Base-by-base conservation (phyloP, 768 basidiomycete genomes). In the Leucogyrophana mollusca region DNA sequence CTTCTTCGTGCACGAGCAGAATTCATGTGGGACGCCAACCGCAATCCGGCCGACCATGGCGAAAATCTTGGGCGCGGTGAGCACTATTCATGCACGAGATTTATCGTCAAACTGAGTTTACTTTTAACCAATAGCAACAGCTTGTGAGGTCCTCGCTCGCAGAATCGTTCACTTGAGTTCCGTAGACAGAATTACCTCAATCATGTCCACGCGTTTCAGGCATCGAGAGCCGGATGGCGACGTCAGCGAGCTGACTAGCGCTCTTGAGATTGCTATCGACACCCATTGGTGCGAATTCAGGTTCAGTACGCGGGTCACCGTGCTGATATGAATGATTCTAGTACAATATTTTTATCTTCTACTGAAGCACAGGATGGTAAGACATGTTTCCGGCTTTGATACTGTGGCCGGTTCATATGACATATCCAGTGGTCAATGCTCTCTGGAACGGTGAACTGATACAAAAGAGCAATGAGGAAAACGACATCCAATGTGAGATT, bases 201-300 rank as follows among this genome's bases (percentile, higher is more conserved):
- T 93, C 49, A 85, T 96, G 83, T 84, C 87, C 10, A 84, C 79
- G 2, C 78, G 94, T 3, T 93, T 82, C 66, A 76, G 77, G 47
- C 83, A 88, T 57, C 66, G 70, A 33, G 83, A 90, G 59, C 59
- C 72, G 27, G 90, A 95, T 58, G 92, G 88, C 0, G 90, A 90
- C 46, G 65, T 71, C 37, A 90, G 87, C 49, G 85, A 83, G 34
- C 77, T 83, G 55, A 72, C 80, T 4, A 91, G 87, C 56, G 85
- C 87, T 7, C 71, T 96, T 34, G 94, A 97, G 62, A 70, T 85
- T 63, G 93, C 94, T n/a, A 90, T 95, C 50, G 94, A 97, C 64
- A 80, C 90, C 44, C 82, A 92, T 56, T 91, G 92, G 90, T 92
- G 53, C 32, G 59, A 45, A 35, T 46, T 39, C 36, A 49, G 11